phyloP scores from a whole-genome alignment of 1,284 basidiomycete species.

The Ganoderma leucocontextum region DNA sequence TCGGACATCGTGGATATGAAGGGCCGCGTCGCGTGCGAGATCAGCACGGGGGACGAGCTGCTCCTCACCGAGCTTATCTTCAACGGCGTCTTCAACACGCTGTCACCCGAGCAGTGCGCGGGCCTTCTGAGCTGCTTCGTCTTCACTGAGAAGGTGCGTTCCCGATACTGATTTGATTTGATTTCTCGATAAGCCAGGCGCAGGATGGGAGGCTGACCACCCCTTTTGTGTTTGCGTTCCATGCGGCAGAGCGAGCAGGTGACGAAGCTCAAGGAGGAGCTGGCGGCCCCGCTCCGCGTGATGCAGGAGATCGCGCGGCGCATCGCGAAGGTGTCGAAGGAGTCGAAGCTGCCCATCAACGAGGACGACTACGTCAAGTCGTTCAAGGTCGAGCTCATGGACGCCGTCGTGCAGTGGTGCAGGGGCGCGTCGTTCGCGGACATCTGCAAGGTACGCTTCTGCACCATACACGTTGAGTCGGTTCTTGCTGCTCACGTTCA shows the following conservation, averaged over 20 bases:
- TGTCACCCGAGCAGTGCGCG: conserved; percentile 93
- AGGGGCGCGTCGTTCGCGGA: conserved; percentile 96
- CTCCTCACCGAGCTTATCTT: conserved; percentile 98
- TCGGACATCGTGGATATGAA: conserved; percentile 98
- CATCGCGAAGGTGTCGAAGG: conserved; percentile 96
- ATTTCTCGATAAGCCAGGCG: not conserved
- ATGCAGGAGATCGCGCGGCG: conserved; percentile 96
- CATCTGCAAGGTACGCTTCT: conserved; percentile 84
- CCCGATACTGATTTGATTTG: not conserved
- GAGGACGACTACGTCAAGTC: conserved; percentile 96
- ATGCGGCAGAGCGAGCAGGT: conserved; percentile 83
- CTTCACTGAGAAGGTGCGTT: conserved; percentile 89
- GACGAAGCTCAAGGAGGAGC: conserved; percentile 90
- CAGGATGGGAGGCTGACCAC: conserved; percentile 7
- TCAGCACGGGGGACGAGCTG: conserved; percentile 96
- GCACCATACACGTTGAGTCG: too few species aligned
- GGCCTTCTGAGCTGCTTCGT: conserved; percentile 96
- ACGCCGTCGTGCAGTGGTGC: conserved; percentile 97
- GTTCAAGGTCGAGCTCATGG: conserved; percentile 99
- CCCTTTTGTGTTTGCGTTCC: not conserved
- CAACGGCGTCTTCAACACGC: conserved; percentile 93
- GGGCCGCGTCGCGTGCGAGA: conserved; percentile 98
- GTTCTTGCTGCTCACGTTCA: not conserved
- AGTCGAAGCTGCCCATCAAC: conserved; percentile 87
- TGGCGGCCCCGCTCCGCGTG: conserved; percentile 89